Base-by-base conservation (phyloP, 805 yeast species). In the Danielia oregonensis region DNA sequence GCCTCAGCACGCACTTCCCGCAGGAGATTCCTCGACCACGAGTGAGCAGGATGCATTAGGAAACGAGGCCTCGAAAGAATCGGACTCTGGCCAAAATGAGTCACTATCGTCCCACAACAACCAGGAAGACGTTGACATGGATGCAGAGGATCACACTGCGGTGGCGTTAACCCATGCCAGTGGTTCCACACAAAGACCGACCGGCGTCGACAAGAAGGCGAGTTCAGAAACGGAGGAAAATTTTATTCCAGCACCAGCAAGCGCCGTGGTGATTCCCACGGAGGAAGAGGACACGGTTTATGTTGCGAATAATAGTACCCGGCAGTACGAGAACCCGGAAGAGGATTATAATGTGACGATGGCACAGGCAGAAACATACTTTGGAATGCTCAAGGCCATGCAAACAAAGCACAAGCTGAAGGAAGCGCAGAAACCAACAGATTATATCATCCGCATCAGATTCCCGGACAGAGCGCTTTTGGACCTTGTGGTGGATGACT, bases 311-410 rank as follows among this genome's bases (percentile, higher is more conserved):
- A 24, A 23, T 6, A 24, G 32, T 16, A 29, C 33, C 9, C 17
- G 17, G 8, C 7, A 38, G 2, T 67, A 65, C 36, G 68, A 65
- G 15, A 67, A 66, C 38, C 70, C 70, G 3, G 70, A 65, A 12
- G 61, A 56, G 24, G 72, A 67, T 41, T 67, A 67, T 44, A 57
- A 62, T 15, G 47, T 67, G 57, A 63, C 70, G 1, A 46, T 60
- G 4, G 34, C 52, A 12, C 71, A 67, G 40, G 69, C 66, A 2
- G 59, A 60, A 37, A 49, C 50, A 13, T 67, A 67, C 43, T 65
- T 60, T 31, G 55, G 59, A 31, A 39, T 59, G 13, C 55, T 67
- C 28, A 53, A 54, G 32, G 48, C 55, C n/a, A 54, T 61, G 28
- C 51, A 47, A 26, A 29, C 28, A 2, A 52, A 42, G 13, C 40